Base-by-base conservation (phyloP, 495 filamentous ascomycete genomes). In the Penicillium nucicola region DNA sequence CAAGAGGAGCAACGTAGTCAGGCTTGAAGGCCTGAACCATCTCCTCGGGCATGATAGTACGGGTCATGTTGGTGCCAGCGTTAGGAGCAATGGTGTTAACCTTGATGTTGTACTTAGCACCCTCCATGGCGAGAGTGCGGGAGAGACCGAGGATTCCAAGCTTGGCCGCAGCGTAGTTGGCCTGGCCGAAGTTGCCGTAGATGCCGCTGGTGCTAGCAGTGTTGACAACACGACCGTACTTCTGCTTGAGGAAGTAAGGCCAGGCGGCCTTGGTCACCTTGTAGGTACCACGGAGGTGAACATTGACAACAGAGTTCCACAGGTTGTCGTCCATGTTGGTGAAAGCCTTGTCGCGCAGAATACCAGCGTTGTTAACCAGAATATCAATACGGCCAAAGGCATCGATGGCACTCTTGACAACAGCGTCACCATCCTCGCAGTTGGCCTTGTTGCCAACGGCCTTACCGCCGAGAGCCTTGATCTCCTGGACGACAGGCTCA, bases 11-110 rank as follows among this genome's bases (percentile, higher is more conserved):
- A 70, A 98, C 92, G 67, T 97, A 97, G 60, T 97, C 93, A 37
- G 93, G 93, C 85, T 98, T 98, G 83, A 98, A 96, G 31, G 93
- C 95, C 77, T 97, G 92, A 36, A 98, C 91, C 77, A 97, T 85
- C 74, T 97, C 93, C 65, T 97, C 90, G 32, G 93, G 95, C 75
- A 98, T 86, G 74, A 98, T 90, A 46, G 88, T 92, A 49, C 85
- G 79, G 52, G 93, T 98, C 89, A 98, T 95, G 63, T 87, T 86
- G 32, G 93, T 98, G 56, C 93, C 93, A 33, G 93, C 93, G 62
- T 98, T 98, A 34, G 93, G 93, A 25, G 93, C 93, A 56, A 98
- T 96, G 40, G 95, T 97, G 79, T 98, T 98, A 63, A 96, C 91
- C 67, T 82, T 89, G 71, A 98, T 97, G 78, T 97, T 97, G 80